A percentile compares a stretch with the other conserved stretches of the same genome.
These are phyloP conservation scores for Flaveria robusta DNA, from an alignment of 129 eudicot species.

Conservation along the genomic window DNA sequence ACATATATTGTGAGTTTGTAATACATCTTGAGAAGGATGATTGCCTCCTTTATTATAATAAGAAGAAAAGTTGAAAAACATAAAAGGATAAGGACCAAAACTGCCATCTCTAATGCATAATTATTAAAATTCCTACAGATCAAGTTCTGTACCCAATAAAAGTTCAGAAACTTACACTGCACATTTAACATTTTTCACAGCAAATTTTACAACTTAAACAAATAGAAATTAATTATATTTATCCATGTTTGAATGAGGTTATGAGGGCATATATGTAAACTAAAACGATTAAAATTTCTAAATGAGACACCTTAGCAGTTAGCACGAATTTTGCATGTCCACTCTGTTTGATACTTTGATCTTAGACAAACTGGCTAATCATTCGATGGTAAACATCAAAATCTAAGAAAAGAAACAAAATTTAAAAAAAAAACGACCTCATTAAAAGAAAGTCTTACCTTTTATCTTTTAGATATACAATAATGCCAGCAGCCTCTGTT, in stretches of 20 bases:
- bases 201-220: neutral
- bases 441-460: conserved; percentile 41
- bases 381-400: neutral
- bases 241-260: neutral
- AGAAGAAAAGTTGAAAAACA: neutral
- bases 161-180: neutral
- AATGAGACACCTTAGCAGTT: neutral
- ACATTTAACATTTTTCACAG: conserved; percentile 2
- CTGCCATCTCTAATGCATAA: neutral
- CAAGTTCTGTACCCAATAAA: neutral
- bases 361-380: conserved; percentile 1
- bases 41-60: conserved; percentile 1
- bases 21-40: neutral
- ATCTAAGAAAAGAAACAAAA: neutral
- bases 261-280: conserved; percentile 13
- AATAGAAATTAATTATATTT: neutral
- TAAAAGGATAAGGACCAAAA: neutral
- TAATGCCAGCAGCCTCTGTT: conserved; percentile 80
- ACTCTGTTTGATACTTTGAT: neutral
- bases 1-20: neutral
- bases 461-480: conserved; percentile 63
- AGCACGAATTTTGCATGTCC: neutral
- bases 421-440: neutral
- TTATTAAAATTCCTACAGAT: neutral
- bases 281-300: neutral